Evolutionary conservation across 805 yeast genomes (phyloP).

Genomic region (Lachancea cidri): DNA sequence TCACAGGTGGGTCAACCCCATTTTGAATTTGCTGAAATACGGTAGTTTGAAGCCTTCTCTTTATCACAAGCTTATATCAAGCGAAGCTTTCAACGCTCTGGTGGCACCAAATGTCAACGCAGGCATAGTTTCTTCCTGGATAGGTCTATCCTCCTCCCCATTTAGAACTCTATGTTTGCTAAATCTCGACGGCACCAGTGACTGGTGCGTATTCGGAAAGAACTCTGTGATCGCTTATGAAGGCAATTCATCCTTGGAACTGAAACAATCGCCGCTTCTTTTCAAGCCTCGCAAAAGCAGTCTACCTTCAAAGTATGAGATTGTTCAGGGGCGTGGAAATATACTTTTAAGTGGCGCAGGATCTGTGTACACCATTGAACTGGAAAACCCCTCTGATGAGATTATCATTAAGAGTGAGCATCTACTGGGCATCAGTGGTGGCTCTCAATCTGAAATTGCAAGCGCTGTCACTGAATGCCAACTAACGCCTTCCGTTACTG

Average conservation of each 20-base stretch:
- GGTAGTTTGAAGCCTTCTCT: constrained; percentile 18
- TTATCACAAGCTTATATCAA: constrained; percentile 17
- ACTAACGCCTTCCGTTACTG: constrained; percentile 1
- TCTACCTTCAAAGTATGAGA: constrained; percentile 19
- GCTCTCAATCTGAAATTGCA: constrained; percentile 24
- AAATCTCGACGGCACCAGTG: constrained; percentile 22
- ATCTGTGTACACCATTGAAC: constrained; percentile 27
- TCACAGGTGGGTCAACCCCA: constrained; percentile 20
- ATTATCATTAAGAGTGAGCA: constrained; percentile 27
- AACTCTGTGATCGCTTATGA: constrained; percentile 29
- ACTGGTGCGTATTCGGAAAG: constrained; percentile 30
- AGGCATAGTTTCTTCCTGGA: constrained; percentile 3
- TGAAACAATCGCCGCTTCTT: constrained; percentile 12
- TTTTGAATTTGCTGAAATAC: constrained; percentile 19
- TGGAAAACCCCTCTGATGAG: constrained; percentile 22
- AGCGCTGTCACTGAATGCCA: constrained; percentile 18
- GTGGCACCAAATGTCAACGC: constrained; percentile 22
- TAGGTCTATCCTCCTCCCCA: constrained; percentile 17
- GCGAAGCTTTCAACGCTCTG: constrained; percentile 17
- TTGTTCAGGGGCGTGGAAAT: constrained; percentile 31
- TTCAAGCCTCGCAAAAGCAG: constrained; percentile 4
- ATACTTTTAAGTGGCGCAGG: constrained; percentile 25
- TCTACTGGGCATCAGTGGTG: constrained; percentile 29
- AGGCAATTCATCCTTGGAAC: constrained; percentile 23
- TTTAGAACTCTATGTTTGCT: constrained; percentile 19